Conservation (phyloP, 2,329 filamentous ascomycete species). For the Massarina eburnea region DNA sequence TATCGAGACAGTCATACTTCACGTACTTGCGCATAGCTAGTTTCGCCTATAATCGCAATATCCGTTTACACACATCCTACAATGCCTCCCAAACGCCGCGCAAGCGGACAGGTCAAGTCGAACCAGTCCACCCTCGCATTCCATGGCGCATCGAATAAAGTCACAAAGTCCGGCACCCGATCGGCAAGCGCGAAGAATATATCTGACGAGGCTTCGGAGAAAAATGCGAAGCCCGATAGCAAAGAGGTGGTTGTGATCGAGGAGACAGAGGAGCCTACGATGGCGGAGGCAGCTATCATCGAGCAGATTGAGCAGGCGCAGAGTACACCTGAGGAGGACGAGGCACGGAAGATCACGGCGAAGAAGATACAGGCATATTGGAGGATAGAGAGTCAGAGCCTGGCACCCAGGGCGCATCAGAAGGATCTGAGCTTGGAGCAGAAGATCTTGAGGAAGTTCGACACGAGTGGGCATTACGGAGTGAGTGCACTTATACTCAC, state of each 20-base stretch:
- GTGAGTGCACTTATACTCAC: slow-evolving; percentile 56
- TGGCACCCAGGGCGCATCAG: slow-evolving; percentile 76
- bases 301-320: slow-evolving; percentile 40
- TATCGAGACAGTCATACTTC: slow-evolving; percentile 13
- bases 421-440: slow-evolving; percentile 70
- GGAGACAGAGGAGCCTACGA: slow-evolving; percentile 35
- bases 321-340: slow-evolving; percentile 49
- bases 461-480: slow-evolving; percentile 87
- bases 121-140: slow-evolving; percentile 66
- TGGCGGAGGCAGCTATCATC: slow-evolving; percentile 43
- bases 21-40: slow-evolving; percentile 4
- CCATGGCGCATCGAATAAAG: slow-evolving; percentile 55
- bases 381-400: slow-evolving; percentile 65
- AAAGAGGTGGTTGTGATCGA: slow-evolving; percentile 21
- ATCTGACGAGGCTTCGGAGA: slow-evolving; percentile 34
- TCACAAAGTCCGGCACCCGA: slow-evolving; percentile 58
- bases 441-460: slow-evolving; percentile 89
- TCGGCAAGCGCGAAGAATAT: slow-evolving; percentile 40
- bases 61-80: slow-evolving; percentile 7
- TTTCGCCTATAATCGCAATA: neutral
- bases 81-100: slow-evolving; percentile 51
- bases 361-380: slow-evolving; percentile 77
- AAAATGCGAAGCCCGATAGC: slow-evolving; percentile 28
- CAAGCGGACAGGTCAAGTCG: slow-evolving; percentile 49
- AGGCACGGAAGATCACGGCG: slow-evolving; percentile 66